A percentile compares a stretch with the other conserved stretches of the same genome.
These are phyloP conservation scores for Phytopythium cucurbitacearum DNA, from an alignment of 352 stramenopile genomes.

Conservation along the genomic window DNA sequence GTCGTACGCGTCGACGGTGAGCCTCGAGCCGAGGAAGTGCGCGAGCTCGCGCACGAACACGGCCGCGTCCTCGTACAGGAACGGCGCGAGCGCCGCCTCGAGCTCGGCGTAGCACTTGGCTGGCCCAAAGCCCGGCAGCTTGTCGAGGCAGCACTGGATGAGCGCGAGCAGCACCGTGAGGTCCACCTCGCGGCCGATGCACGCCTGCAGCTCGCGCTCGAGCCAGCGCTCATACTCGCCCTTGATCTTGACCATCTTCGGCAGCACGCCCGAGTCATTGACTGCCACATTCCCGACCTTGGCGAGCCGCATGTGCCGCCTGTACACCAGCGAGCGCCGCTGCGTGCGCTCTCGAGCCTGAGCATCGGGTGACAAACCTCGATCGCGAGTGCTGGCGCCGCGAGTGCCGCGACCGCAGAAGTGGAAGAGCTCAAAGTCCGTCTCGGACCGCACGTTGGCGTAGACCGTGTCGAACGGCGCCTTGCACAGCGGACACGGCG, in stretches of 20 bases:
- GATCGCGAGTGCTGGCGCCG: constrained; percentile 8
- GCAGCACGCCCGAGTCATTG: constrained; percentile 8
- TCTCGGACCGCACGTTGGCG: constrained; percentile 60
- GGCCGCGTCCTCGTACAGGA: constrained; percentile 55
- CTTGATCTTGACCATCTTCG: constrained; percentile 43
- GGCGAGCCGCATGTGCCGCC: constrained; percentile 42
- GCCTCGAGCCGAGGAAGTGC: constrained; percentile 53
- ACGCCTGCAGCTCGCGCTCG: constrained; percentile 57
- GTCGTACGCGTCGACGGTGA: constrained; percentile 74
- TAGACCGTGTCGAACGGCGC: constrained; percentile 47
- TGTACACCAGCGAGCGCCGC: constrained; percentile 56
- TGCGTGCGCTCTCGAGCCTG: constrained; percentile 15
- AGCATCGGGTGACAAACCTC: constrained; percentile 5
- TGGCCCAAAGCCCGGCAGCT: constrained; percentile 27
- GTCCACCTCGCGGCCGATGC: constrained; percentile 59
- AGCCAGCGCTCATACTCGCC: constrained; percentile 61
- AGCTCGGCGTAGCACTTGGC: constrained; percentile 42
- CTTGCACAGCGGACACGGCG: constrained; percentile 74
- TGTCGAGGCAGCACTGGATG: constrained; percentile 59
- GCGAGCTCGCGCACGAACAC: constrained; percentile 63
- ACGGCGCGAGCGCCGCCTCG: constrained; percentile 42
- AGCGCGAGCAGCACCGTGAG: constrained; percentile 62
- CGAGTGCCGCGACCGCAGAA: constrained; percentile 30
- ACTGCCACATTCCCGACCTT: constrained; percentile 23
- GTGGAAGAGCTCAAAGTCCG: constrained; percentile 47